phyloP scores from a whole-genome alignment of 495 filamentous ascomycete genomes.

The Bacidia rubella region DNA sequence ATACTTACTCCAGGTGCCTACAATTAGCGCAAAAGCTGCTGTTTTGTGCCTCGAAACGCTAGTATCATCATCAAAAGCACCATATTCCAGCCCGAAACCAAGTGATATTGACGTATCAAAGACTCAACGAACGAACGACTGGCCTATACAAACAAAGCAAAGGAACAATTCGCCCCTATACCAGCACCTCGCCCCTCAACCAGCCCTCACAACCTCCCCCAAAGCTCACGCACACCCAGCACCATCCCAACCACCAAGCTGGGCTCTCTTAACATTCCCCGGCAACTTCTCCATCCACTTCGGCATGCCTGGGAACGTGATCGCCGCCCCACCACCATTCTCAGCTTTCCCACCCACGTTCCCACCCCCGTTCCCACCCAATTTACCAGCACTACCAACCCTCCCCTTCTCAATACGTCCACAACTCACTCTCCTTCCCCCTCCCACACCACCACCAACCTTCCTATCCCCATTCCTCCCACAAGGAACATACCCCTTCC shows the following conservation, averaged over 20 bases:
- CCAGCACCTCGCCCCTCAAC: too few relatives aligned
- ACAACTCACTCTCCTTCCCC: neutral
- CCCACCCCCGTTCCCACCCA: neutral
- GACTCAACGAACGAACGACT: too few relatives aligned
- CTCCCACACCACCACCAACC: neutral
- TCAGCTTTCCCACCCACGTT: neutral
- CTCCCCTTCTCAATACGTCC: neutral
- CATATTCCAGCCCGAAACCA: too few relatives aligned
- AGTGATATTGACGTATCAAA: too few relatives aligned
- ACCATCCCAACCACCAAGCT: neutral
- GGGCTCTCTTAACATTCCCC: constrained; percentile 4
- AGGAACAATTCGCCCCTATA: too few relatives aligned
- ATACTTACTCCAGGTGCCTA: too few relatives aligned
- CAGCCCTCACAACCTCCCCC: neutral
- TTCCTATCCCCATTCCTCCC: neutral
- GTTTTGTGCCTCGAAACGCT: too few relatives aligned
- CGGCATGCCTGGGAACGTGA: neutral
- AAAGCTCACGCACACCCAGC: neutral
- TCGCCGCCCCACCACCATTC: neutral
- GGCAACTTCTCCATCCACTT: constrained; percentile 10
- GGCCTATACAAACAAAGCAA: too few relatives aligned
- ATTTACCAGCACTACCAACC: neutral
- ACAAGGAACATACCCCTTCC: too few relatives aligned
- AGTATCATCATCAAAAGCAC: too few relatives aligned
- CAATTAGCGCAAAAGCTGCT: too few relatives aligned